Evolutionary conservation across 78 protist species (phyloP).

Genomic region (Dictyostelium capitatum): DNA sequence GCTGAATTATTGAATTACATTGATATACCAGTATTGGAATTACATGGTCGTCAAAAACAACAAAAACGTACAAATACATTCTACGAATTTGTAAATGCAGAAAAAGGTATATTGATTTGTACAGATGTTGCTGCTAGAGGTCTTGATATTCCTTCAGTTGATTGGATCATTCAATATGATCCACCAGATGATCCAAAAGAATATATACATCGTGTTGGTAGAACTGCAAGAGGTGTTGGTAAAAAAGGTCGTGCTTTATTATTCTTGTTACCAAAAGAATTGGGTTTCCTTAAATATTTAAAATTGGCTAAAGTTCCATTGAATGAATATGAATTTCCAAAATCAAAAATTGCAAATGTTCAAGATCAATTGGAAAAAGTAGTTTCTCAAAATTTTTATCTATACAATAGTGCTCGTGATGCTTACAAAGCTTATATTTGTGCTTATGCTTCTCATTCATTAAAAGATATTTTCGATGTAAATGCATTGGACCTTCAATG

Average conservation of each 20-base stretch:
- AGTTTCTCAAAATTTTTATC: slow-evolving; percentile 97
- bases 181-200: slow-evolving; percentile 98
- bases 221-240: slow-evolving; percentile 98
- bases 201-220: slow-evolving; percentile 98
- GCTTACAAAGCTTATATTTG: slow-evolving; percentile 97
- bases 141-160: slow-evolving; percentile 98
- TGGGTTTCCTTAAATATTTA: slow-evolving; percentile 96
- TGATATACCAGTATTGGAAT: slow-evolving; percentile 96
- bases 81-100: slow-evolving; percentile 97
- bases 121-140: slow-evolving; percentile 99
- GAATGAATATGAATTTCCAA: slow-evolving; percentile 97
- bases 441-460: slow-evolving; percentile 97
- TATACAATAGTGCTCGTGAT: slow-evolving; percentile 94
- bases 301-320: slow-evolving; percentile 92
- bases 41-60: slow-evolving; percentile 99
- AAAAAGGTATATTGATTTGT: slow-evolving; percentile 95
- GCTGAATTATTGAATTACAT: slow-evolving; percentile 99
- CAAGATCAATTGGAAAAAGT: slow-evolving; percentile 96
- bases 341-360: slow-evolving; percentile 94
- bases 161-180: slow-evolving; percentile 99
- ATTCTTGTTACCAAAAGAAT: slow-evolving; percentile 97
- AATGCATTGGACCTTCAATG: slow-evolving; percentile 88
- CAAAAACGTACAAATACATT: slow-evolving; percentile 98
- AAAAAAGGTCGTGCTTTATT: slow-evolving; percentile 96
- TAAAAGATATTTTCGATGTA: slow-evolving; percentile 95